Base-by-base conservation (phyloP, 345 rosid species). In the Nasturtium officinale region DNA sequence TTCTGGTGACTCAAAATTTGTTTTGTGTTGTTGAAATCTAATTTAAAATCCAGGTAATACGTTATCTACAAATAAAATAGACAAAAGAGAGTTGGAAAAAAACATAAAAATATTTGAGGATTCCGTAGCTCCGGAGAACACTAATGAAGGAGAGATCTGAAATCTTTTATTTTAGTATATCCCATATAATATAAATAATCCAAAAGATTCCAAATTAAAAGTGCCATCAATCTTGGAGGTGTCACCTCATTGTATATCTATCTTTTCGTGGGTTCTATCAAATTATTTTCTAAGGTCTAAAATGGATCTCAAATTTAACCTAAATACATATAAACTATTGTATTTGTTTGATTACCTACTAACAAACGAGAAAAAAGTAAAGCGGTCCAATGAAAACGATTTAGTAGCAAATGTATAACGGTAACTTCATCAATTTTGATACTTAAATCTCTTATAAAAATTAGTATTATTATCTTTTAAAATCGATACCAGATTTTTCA, bases 61-160 rank as follows among this genome's bases (percentile, higher is more conserved):
- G 15, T 15, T 61, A 26, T 46, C 15, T 13, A 15, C n/a, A 48
- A 32, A 32, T 20, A 35, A 61, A 48, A 43, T 40, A 43, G 6
- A 47, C 9, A 23, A 2, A 28, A 15, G 16, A 23, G 12, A 23
- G 18, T n/a, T n/a, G 28, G 20, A 52, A 40, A 37, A 29, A 57
- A 59, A 58, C 55, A 29, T 21, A 30, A 38, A 60, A 45, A 61
- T 69, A 61, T 61, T 54, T 53, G 32, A 51, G 13, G 65, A 61
- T 55, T 55, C 61, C 51, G 18, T 64, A 37, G 21, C 61, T 64
- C 47, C 48, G 72, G 60, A 63, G 20, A 77, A 45, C 69, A 68
- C 20, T 61, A 61, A 43, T 58, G 69, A 51, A 75, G 69, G 74
- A 69, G 69, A 62, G 65, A 76, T 69, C 79, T 61, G 69, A 7